Evolutionary conservation across 768 basidiomycete genomes (phyloP).

Genomic region (Russula sp.): DNA sequence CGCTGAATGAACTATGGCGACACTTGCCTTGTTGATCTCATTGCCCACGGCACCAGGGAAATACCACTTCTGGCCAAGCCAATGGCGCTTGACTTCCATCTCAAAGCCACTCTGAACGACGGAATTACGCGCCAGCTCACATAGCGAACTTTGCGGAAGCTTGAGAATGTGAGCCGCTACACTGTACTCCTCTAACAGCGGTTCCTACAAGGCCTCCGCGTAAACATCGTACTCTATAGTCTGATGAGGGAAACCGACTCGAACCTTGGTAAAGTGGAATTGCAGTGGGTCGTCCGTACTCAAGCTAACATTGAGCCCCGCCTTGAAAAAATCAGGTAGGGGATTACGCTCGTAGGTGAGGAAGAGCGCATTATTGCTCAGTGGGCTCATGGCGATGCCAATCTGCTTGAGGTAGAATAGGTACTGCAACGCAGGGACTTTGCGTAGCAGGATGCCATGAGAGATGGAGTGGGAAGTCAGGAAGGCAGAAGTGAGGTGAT

Average conservation of each 20-base stretch:
- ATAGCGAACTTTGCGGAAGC: slow-evolving; percentile 87
- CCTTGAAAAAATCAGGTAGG: slow-evolving; percentile 93
- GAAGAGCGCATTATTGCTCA: slow-evolving; percentile 97
- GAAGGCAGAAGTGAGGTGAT: slow-evolving; percentile 95
- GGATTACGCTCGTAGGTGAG: slow-evolving; percentile 96
- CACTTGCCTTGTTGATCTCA: slow-evolving; percentile 82
- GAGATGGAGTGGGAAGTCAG: slow-evolving; percentile 97
- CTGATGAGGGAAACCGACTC: slow-evolving; percentile 18
- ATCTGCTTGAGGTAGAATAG: slow-evolving; percentile 98
- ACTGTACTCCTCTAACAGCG: slow-evolving; percentile 92
- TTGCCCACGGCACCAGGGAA: slow-evolving; percentile 90
- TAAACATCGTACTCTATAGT: neutral
- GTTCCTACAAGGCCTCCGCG: slow-evolving; percentile 51
- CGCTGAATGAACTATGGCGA: neutral
- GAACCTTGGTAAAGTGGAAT: slow-evolving; percentile 96
- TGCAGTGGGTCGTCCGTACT: slow-evolving; percentile 95
- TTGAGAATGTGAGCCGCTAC: slow-evolving; percentile 99
- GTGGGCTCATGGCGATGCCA: slow-evolving; percentile 95
- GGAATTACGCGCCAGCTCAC: slow-evolving; percentile 97
- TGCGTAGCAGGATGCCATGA: slow-evolving; percentile 96
- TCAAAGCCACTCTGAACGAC: slow-evolving; percentile 97
- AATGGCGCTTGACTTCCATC: slow-evolving; percentile 95
- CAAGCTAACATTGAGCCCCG: slow-evolving; percentile 90
- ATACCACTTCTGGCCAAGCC: slow-evolving; percentile 93
- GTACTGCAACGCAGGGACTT: slow-evolving; percentile 95